Evolutionary conservation across 2,329 filamentous ascomycete species (phyloP), one percentile per base, ranked within the genome.

Genomic region (Chaetothyriales sp.): DNA sequence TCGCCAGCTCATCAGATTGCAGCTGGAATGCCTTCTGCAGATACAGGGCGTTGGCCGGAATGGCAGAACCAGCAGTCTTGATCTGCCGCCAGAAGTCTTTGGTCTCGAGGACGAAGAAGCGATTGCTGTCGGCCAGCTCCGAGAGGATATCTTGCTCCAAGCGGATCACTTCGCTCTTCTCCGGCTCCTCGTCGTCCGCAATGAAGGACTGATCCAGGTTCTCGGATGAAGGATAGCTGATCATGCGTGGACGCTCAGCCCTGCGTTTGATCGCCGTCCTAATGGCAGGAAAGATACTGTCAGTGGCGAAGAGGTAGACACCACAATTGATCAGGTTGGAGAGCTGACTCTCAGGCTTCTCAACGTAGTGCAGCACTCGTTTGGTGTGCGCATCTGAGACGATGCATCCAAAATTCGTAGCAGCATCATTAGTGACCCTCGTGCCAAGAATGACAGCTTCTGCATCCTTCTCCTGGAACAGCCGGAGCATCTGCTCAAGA

Each of bases 1-100:
- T 73, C 10, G 87, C 82, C 49, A 97, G 83, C 73, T 95, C 90
- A 50, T 81, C 76, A 43, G 86, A 88, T 60, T 82, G 81, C 45
- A 76, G 78, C 71, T 97, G 90, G 75, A 85, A 85, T 18, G 92
- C 90, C 74, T 95, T 88, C 67, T 94, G 88, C 51, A 98, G 81
- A 72, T 98, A 98, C 33, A 98, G 79, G 13, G 92, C 92, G 65
- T 97, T 97, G 57, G 92, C 92, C 15, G 92, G 92, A 25, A 98
- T 89, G 48, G 92, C 92, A 5, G 90, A 97, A 54, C 92, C 92
- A 54, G 92, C 92, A 1, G 92, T 95, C 80, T 98, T 98, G 79
- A 98, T 97, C 76, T 98, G 92, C 62, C 92, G 88, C 92, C 92
- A 98, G 71, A 98, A 98, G 69, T 97, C 92, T 74, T 94, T 94